These are phyloP conservation scores for Leishmania braziliensis DNA, from an alignment of 208 protist species.

Conservation along the genomic window DNA sequence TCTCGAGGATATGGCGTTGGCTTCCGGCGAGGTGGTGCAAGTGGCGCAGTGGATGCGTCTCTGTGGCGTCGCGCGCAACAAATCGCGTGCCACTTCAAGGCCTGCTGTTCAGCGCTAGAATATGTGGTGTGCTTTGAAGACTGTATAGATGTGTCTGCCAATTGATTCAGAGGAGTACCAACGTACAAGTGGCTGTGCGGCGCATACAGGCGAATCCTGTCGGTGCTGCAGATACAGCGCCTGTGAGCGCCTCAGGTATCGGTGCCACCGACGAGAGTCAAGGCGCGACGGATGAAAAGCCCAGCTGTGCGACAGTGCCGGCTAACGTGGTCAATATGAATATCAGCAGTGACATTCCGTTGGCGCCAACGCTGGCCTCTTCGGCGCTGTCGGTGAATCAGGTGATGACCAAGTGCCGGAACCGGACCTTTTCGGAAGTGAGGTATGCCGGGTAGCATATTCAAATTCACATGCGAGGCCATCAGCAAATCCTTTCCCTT, in stretches of 20 bases:
- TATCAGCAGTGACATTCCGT: slow-evolving; percentile 43
- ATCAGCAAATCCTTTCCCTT: slow-evolving; percentile 58
- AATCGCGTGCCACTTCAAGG: slow-evolving; percentile 46
- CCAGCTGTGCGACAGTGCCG: not conserved
- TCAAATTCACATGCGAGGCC: slow-evolving; percentile 80
- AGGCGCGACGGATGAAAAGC: slow-evolving; percentile 3
- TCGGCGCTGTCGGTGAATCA: slow-evolving; percentile 40
- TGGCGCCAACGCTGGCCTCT: slow-evolving; percentile 61
- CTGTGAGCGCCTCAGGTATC: not conserved
- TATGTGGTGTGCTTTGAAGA: slow-evolving; percentile 44
- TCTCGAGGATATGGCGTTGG: slow-evolving; percentile 34
- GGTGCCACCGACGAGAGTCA: not conserved
- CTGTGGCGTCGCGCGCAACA: slow-evolving; percentile 27
- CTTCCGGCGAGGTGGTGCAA: slow-evolving; percentile 29
- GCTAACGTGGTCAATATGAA: slow-evolving; percentile 13
- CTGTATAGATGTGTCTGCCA: slow-evolving; percentile 42
- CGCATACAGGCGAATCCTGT: slow-evolving; percentile 27
- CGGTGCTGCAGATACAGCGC: not conserved
- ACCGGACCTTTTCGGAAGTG: slow-evolving; percentile 83
- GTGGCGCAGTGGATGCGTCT: slow-evolving; percentile 34
- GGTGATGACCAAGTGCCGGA: slow-evolving; percentile 65
- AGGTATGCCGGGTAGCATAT: slow-evolving; percentile 93
- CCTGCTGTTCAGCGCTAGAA: slow-evolving; percentile 34
- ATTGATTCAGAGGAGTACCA: slow-evolving; percentile 52
- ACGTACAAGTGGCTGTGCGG: slow-evolving; percentile 48